Evolutionary conservation across 495 filamentous ascomycete genomes (phyloP).

Genomic region (Penicillium parvum): DNA sequence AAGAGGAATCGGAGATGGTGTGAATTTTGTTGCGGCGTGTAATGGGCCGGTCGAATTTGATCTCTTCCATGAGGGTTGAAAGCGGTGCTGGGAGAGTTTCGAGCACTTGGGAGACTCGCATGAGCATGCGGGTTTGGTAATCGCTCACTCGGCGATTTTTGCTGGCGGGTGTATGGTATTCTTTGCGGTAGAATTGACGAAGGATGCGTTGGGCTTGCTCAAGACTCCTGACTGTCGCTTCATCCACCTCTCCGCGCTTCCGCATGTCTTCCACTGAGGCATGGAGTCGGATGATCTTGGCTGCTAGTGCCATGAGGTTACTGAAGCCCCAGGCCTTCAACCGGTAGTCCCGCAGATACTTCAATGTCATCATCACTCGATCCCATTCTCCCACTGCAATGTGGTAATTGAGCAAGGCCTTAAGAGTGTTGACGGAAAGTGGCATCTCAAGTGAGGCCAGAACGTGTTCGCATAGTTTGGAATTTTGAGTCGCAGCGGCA

Average conservation of each 20-base stretch:
- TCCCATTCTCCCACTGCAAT: conserved; percentile 46
- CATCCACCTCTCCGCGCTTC: conserved; percentile 2
- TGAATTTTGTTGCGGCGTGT: conserved; percentile 15
- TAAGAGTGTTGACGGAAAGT: conserved; percentile 42
- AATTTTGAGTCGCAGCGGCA: conserved; percentile 49
- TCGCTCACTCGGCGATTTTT: conserved; percentile 9
- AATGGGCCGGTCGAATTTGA: conserved; percentile 4
- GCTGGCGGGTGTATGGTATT: conserved; percentile 26
- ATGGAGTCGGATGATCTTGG: conserved; percentile 39
- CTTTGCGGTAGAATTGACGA: conserved; percentile 27
- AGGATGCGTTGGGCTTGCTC: conserved; percentile 30
- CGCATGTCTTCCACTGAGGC: conserved; percentile 14
- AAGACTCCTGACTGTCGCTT: conserved; percentile 11
- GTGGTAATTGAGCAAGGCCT: conserved; percentile 47
- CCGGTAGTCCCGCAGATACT: conserved; percentile 37
- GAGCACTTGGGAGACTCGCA: conserved; percentile 24
- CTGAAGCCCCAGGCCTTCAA: conserved; percentile 46
- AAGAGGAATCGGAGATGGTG: conserved; percentile 34
- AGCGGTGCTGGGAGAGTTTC: conserved; percentile 26
- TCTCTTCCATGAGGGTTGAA: conserved; percentile 14
- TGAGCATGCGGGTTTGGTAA: conserved; percentile 29
- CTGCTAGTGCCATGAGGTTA: conserved; percentile 41
- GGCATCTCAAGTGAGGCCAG: conserved; percentile 34
- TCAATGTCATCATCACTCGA: conserved; percentile 39
- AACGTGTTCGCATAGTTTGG: conserved; percentile 40